phyloP scores from a whole-genome alignment of 768 basidiomycete species.

The Boletus sp. region DNA sequence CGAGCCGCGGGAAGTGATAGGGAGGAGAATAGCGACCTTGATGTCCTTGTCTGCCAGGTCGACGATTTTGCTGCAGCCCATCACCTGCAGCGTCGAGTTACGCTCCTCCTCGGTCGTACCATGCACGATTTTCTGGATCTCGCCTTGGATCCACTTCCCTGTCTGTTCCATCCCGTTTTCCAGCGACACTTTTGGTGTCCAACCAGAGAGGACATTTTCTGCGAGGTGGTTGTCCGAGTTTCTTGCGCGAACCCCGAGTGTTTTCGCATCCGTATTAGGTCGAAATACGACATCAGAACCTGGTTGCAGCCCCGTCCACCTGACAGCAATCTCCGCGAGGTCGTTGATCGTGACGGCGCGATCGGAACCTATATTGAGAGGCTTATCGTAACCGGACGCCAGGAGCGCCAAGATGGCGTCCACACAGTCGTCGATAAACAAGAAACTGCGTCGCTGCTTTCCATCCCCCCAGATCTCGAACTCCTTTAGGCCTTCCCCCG shows the following conservation, averaged over 20 bases:
- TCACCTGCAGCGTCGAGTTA: slow-evolving; percentile 15
- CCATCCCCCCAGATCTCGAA: slow-evolving; percentile 63
- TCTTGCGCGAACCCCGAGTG: slow-evolving; percentile 48
- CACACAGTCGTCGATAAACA: slow-evolving; percentile 55
- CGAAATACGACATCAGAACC: slow-evolving; percentile 27
- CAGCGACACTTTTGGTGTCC: slow-evolving; percentile 43
- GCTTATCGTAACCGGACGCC: slow-evolving; percentile 31
- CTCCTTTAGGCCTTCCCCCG: slow-evolving; percentile 1
- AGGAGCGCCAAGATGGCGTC: slow-evolving; percentile 48
- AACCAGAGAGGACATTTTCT: slow-evolving; percentile 30
- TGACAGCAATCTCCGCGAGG: slow-evolving; percentile 42
- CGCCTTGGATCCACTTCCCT: slow-evolving; percentile 44
- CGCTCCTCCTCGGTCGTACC: slow-evolving; percentile 9
- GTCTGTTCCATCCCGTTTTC: slow-evolving; percentile 49
- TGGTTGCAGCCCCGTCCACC: slow-evolving; percentile 29
- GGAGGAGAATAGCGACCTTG: slow-evolving; percentile 54
- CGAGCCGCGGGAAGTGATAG: slow-evolving; percentile 52
- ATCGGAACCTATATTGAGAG: slow-evolving; percentile 56
- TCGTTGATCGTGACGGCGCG: slow-evolving; percentile 39
- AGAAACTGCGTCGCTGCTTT: slow-evolving; percentile 50
- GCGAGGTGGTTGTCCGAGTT: slow-evolving; percentile 51
- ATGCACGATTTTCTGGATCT: slow-evolving; percentile 32
- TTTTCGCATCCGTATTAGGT: slow-evolving; percentile 27
- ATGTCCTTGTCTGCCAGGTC: slow-evolving; percentile 34
- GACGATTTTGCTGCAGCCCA: slow-evolving; percentile 39